Conservation (phyloP, 768 basidiomycete genomes). For the Phylloporus rhodoxanthus region DNA sequence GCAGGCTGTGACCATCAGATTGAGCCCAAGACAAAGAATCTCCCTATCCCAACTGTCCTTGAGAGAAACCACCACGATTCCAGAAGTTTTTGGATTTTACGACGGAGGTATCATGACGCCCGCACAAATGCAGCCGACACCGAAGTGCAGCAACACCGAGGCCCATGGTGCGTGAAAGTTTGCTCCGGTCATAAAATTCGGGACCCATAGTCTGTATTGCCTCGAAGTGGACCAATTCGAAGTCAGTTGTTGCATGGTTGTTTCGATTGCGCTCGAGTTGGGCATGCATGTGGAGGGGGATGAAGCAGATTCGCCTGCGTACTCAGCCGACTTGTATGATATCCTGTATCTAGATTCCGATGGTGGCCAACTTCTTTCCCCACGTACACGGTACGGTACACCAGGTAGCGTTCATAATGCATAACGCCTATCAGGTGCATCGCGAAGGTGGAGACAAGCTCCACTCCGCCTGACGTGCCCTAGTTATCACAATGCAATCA, state of each 20-base stretch:
- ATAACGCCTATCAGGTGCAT: neutral
- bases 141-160: slow-evolving; percentile 18
- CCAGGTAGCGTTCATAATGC: neutral
- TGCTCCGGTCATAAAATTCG: slow-evolving; percentile 26
- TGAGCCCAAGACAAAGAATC: too few species aligned
- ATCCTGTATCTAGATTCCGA: neutral
- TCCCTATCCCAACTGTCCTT: too few species aligned
- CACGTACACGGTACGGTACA: neutral
- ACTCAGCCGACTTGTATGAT: neutral
- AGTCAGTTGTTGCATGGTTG: too few species aligned
- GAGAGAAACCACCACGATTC: too few species aligned
- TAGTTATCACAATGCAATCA: neutral
- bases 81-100: too few species aligned
- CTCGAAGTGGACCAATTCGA: slow-evolving; percentile 17
- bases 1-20: too few species aligned
- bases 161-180: slow-evolving; percentile 19
- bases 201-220: slow-evolving; percentile 19
- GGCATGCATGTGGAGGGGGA: neutral
- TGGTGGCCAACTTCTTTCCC: neutral
- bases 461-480: neutral
- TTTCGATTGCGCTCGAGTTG: neutral
- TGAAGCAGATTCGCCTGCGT: neutral
- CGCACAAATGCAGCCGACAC: slow-evolving; percentile 18
- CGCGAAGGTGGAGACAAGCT: neutral
- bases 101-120: slow-evolving; percentile 21